Conservation (phyloP, 805 yeast genomes). For the Vanderwaltozyma yarrowii region DNA sequence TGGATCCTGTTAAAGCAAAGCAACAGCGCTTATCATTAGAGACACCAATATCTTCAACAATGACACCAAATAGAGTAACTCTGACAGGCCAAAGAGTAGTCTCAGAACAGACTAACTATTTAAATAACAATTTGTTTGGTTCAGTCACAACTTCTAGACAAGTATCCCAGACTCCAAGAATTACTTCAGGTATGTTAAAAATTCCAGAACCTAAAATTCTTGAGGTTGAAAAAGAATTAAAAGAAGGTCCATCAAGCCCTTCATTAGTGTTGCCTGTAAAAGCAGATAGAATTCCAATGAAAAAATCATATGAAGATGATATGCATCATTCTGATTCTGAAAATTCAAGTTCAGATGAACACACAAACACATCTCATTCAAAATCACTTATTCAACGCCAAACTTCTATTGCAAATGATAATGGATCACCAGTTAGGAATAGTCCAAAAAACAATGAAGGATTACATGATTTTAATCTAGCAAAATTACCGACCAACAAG, state of each 20-base stretch:
- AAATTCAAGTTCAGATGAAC: slow-evolving; percentile 2
- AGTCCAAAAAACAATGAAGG: slow-evolving; percentile 14
- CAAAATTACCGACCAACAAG: not conserved
- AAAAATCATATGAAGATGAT: slow-evolving; percentile 18
- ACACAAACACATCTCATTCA: not conserved
- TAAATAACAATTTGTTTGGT: not conserved
- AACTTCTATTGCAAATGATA: slow-evolving; percentile 27
- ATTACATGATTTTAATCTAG: slow-evolving; percentile 1
- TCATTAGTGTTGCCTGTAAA: slow-evolving; percentile 24
- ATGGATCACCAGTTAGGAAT: slow-evolving; percentile 23
- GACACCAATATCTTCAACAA: slow-evolving; percentile 22
- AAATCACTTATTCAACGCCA: slow-evolving; percentile 10
- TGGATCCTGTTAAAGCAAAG: slow-evolving; percentile 30
- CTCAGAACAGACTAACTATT: slow-evolving; percentile 12
- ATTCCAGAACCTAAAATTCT: slow-evolving; percentile 35
- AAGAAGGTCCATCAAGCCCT: slow-evolving; percentile 32
- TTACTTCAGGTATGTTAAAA: slow-evolving; percentile 35
- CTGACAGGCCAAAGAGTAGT: slow-evolving; percentile 20
- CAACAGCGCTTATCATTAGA: slow-evolving; percentile 27
- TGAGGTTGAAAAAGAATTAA: slow-evolving; percentile 30
- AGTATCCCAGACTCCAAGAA: slow-evolving; percentile 22
- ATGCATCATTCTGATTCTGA: slow-evolving; percentile 1
- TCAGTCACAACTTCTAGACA: not conserved
- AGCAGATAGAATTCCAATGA: slow-evolving; percentile 28
- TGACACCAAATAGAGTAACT: slow-evolving; percentile 23